These are phyloP conservation scores for Kwoniella botswanensis DNA, from an alignment of 768 basidiomycete genomes.

Conservation along the genomic window DNA sequence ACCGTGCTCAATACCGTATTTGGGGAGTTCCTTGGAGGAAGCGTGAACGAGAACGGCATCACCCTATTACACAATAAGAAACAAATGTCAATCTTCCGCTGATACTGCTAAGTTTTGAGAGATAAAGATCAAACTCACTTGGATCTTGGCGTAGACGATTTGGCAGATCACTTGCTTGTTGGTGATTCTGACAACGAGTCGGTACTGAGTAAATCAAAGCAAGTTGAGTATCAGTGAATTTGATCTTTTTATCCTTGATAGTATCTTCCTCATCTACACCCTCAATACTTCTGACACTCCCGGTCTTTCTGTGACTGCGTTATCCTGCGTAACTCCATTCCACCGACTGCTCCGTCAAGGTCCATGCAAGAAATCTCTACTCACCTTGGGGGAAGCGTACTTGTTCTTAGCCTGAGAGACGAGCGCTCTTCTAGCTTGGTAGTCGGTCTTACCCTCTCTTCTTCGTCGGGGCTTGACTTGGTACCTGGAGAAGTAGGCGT, in stretches of 20 bases:
- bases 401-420: slow-evolving; percentile 99
- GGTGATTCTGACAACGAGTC: slow-evolving; percentile 95
- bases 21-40: slow-evolving; percentile 85
- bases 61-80: slow-evolving; percentile 60
- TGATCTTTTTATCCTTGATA: no score
- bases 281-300: no score
- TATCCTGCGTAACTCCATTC: no score
- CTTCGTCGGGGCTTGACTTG: slow-evolving; percentile 98
- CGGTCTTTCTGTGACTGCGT: no score
- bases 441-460: slow-evolving; percentile 98
- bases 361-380: slow-evolving; percentile 50
- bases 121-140: slow-evolving; percentile 55
- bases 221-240: not conserved
- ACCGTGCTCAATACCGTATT: slow-evolving; percentile 97
- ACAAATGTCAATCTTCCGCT: not conserved
- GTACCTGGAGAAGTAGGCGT: slow-evolving; percentile 82
- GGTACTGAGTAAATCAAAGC: slow-evolving; percentile 44
- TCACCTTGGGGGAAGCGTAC: slow-evolving; percentile 98
- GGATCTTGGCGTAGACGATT: slow-evolving; percentile 94
- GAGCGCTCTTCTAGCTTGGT: slow-evolving; percentile 97
- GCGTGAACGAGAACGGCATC: slow-evolving; percentile 91
- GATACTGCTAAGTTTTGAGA: not conserved
- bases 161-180: slow-evolving; percentile 90
- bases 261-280: no score
- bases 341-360: no score